Conservation (phyloP, 2,329 filamentous ascomycete species). For the Monascus ruber region DNA sequence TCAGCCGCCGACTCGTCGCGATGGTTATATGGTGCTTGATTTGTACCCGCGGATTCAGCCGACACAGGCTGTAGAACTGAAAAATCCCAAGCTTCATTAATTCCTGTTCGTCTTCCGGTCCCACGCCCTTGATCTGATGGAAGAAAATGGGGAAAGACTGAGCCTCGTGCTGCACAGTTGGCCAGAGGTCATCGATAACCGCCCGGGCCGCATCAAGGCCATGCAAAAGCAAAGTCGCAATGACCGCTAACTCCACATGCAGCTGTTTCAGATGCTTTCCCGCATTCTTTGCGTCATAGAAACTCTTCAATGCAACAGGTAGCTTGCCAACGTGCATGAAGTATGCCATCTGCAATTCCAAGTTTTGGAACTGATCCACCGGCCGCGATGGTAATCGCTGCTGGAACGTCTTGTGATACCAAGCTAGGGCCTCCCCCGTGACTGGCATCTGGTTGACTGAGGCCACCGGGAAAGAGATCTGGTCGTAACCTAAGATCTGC, state of each 20-base stretch:
- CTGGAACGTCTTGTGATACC: conserved; percentile 21
- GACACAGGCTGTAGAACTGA: conserved; percentile 29
- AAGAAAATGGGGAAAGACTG: conserved; percentile 24
- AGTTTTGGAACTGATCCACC: conserved; percentile 21
- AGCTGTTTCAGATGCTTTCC: conserved; percentile 20
- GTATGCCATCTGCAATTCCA: conserved; percentile 27
- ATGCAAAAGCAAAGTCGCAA: conserved; percentile 22
- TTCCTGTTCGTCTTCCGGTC: conserved; percentile 11
- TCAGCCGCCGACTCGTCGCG: conserved; percentile 17
- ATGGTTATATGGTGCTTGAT: conserved; percentile 27
- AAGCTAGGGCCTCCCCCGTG: conserved; percentile 9
- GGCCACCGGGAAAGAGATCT: conserved; percentile 15
- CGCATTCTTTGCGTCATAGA: conserved; percentile 16
- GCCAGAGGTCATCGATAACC: conserved; percentile 21
- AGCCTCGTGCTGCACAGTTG: conserved; percentile 11
- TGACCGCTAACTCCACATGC: conserved; percentile 26
- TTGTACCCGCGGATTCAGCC: conserved; percentile 16
- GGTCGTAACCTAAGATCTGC: conserved; percentile 26
- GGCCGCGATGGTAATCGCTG: conserved; percentile 16
- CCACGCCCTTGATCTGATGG: conserved; percentile 20
- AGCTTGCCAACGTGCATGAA: conserved; percentile 26
- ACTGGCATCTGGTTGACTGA: conserved; percentile 16
- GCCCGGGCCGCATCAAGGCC: conserved; percentile 19
- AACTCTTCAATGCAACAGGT: conserved; percentile 19
- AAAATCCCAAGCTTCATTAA: conserved; percentile 25